Percentiles rank a stretch among this genome's conserved stretches.
Evolutionary conservation across 495 filamentous ascomycete genomes (phyloP).

Genomic region (Clohesyomyces aquaticus): DNA sequence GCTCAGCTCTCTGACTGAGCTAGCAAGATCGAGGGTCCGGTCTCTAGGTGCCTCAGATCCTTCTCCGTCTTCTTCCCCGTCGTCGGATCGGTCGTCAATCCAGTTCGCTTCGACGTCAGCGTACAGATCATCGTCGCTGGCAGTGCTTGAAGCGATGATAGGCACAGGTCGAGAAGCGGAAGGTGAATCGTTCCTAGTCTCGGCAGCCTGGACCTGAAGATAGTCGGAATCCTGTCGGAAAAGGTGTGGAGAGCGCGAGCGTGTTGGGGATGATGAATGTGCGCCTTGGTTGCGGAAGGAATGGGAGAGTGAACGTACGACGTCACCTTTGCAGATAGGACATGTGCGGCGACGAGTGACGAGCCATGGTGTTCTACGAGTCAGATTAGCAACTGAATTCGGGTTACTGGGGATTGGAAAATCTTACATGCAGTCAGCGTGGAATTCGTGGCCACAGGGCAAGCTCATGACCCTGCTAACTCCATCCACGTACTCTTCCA

Average conservation of each 20-base stretch:
- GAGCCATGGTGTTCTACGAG: conserved; percentile 88
- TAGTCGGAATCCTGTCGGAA: conserved; percentile 57
- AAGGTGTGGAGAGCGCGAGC: conserved; percentile 11
- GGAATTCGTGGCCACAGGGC: conserved; percentile 98
- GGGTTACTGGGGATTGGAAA: conserved; percentile 6
- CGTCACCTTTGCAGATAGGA: conserved; percentile 97
- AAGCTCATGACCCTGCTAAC: conserved; percentile 95
- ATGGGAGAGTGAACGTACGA: conserved; percentile 67
- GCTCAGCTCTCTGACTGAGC: conserved; percentile 25
- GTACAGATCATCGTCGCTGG: conserved; percentile 4
- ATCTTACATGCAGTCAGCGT: conserved; percentile 98
- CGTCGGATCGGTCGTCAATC: conserved; percentile 16
- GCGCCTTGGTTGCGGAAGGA: conserved; percentile 30
- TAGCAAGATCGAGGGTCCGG: conserved; percentile 15
- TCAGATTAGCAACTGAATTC: conserved; percentile 36
- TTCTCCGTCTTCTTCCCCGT: conserved; percentile 6
- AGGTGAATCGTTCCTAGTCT: conserved; percentile 52
- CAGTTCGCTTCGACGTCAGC: conserved; percentile 38
- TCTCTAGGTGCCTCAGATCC: conserved; percentile 4
- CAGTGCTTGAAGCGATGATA: not conserved
- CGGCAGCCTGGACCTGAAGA: conserved; percentile 50
- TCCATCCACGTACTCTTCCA: conserved; percentile 96
- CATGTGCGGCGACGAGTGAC: conserved; percentile 93
- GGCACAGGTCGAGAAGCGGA: conserved; percentile 46
- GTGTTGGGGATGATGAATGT: conserved; percentile 21